Base-by-base conservation (phyloP, 345 rosid species). In the Cardamine resedifolia region DNA sequence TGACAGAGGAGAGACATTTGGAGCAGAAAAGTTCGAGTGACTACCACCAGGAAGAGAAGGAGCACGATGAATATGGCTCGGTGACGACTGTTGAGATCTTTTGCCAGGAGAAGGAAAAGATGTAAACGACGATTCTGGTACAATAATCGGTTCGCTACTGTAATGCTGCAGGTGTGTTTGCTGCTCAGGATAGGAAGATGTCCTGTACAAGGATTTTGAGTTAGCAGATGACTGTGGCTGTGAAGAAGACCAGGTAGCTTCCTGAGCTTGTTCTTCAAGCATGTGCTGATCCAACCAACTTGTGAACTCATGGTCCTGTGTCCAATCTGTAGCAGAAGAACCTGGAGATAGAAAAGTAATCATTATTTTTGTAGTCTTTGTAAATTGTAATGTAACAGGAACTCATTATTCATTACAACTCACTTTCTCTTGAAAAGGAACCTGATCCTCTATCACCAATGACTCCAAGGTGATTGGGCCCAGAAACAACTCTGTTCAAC, bases 351-450 rank as follows among this genome's bases (percentile, higher is more conserved):
- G n/a, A 66, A 43, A n/a, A 51, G 26, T 6, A 51, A 30, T 30
- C 19, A 38, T 72, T 59, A 60, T 0, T 43, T 43, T 15, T 5
- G 47, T 41, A 41, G 47, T 15, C 18, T 41, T 23, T 43, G 47
- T 15, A 44, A n/a, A 16, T 7, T 7, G 49, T 2, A 44, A n/a
- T 44, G 49, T 16, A 44, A 44, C 20, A 16, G 4, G 3, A 44
- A 16, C 9, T 43, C 19, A 6, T n/a, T 5, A 12, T 14, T 39
- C 4, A 3, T 38, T 31, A 2, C 1, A 39, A 86, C 98, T 94
- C 77, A 94, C 98, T 94, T 90, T 94, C 98, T 77, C 98, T 88
- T 19, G 98, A 94, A 81, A 94, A 91, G 8, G 98, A 91, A 18
- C 96, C 93, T 38, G 98, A 94, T 72, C 91, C 87, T 83, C 95